These are phyloP conservation scores for Wickerhamiella occidentalis DNA, from an alignment of 805 yeast species.

Conservation along the genomic window DNA sequence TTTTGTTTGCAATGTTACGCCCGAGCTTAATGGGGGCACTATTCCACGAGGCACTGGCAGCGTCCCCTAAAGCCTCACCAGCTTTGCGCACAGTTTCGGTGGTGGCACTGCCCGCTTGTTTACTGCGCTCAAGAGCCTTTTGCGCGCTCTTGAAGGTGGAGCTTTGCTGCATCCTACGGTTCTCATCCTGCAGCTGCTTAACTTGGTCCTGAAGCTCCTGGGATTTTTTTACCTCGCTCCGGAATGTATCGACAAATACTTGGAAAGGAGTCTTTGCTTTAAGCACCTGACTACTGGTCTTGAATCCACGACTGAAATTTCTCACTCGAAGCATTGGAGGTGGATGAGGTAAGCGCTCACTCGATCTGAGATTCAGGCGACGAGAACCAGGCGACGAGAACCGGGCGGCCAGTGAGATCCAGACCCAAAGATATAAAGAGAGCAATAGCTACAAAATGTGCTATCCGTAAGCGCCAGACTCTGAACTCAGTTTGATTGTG, in stretches of 20 bases:
- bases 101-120: slow-evolving; percentile 52
- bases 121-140: slow-evolving; percentile 83
- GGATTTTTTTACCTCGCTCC: slow-evolving; percentile 79
- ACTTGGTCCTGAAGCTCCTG: slow-evolving; percentile 83
- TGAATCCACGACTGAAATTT: slow-evolving; percentile 10
- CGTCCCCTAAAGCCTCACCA: slow-evolving; percentile 86
- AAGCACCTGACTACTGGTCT: not conserved
- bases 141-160: slow-evolving; percentile 88
- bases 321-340: slow-evolving; percentile 6
- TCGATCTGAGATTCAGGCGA: too few species aligned
- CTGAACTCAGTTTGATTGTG: too few species aligned
- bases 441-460: too few species aligned
- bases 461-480: too few species aligned
- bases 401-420: too few species aligned
- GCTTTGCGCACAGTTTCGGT: slow-evolving; percentile 72
- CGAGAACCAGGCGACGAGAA: too few species aligned
- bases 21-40: slow-evolving; percentile 84
- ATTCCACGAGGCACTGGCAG: slow-evolving; percentile 90
- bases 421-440: too few species aligned
- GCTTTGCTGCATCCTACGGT: slow-evolving; percentile 86
- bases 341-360: not conserved
- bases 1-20: slow-evolving; percentile 65
- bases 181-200: slow-evolving; percentile 89
- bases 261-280: slow-evolving; percentile 48
- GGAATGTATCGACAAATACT: slow-evolving; percentile 87